Evolutionary conservation across 2,329 filamentous ascomycete genomes (phyloP).

Genomic region (Alternaria longipes): DNA sequence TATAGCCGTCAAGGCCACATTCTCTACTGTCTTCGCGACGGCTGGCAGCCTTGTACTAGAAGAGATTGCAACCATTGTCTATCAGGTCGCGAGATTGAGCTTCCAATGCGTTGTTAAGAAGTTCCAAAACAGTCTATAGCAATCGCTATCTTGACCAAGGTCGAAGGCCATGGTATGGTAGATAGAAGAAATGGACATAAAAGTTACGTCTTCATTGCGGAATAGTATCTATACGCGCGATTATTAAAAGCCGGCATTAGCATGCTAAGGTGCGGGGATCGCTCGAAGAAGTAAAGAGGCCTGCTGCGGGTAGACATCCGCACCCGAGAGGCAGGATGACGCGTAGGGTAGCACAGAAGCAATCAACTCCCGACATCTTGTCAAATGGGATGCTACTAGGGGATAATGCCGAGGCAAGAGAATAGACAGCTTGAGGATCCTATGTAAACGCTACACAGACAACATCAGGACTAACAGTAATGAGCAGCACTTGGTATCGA

Average conservation of each 20-base stretch:
- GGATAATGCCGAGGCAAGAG: background rate
- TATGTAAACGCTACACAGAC: background rate
- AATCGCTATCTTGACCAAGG: background rate
- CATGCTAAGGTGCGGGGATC: constrained; percentile 17
- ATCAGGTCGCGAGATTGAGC: background rate
- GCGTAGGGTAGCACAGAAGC: constrained; percentile 7
- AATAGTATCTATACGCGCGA: background rate
- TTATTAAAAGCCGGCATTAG: constrained; percentile 6
- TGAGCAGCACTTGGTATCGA: constrained; percentile 1
- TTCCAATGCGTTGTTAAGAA: background rate
- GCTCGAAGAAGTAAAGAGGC: constrained; percentile 18
- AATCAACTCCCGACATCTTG: background rate
- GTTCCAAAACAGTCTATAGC: background rate
- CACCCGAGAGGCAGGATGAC: constrained; percentile 16
- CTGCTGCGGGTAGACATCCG: constrained; percentile 12
- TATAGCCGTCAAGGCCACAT: background rate
- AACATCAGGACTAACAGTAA: background rate
- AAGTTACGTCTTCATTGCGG: background rate
- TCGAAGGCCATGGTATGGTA: background rate
- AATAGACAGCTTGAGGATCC: background rate
- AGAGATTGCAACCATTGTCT: background rate
- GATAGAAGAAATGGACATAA: background rate
- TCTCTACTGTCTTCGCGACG: background rate
- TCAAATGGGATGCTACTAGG: background rate
- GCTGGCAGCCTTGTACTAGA: background rate